Percentiles rank a stretch among this genome's conserved stretches.
Conservation (phyloP, 352 stramenopile genomes). For the Salisapilia sapeloensis region DNA sequence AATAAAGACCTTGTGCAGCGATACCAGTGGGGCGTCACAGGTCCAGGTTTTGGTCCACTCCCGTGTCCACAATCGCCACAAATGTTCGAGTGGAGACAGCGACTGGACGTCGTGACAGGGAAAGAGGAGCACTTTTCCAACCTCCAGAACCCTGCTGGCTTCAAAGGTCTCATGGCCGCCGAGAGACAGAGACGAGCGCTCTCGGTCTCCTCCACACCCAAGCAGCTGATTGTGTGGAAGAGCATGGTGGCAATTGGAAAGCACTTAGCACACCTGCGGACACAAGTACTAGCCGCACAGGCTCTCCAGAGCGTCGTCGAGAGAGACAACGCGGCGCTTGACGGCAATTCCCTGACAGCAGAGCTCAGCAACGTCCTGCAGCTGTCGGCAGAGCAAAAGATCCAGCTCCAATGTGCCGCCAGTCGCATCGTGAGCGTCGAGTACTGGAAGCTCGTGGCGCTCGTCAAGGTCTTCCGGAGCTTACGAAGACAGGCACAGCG, state of each 20-base stretch:
- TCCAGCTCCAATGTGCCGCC: conserved; percentile 44
- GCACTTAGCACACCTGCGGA: conserved; percentile 31
- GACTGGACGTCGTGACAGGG: conserved; percentile 49
- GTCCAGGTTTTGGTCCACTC: conserved; percentile 16
- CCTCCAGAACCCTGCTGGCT: conserved; percentile 50
- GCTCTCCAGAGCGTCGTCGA: conserved; percentile 18
- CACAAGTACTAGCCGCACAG: conserved; percentile 42
- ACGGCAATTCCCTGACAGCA: conserved; percentile 12
- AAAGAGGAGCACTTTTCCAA: conserved; percentile 37
- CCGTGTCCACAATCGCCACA: conserved; percentile 28
- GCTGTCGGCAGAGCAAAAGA: conserved; percentile 31
- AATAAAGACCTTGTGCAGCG: conserved; percentile 53
- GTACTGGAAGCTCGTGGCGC: conserved; percentile 34
- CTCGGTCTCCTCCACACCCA: conserved; percentile 19
- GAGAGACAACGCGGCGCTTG: conserved; percentile 6
- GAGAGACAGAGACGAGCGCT: conserved; percentile 54
- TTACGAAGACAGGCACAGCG: conserved; percentile 45
- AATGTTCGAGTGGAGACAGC: conserved; percentile 42
- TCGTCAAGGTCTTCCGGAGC: conserved; percentile 71
- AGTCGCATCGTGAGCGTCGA: conserved; percentile 44
- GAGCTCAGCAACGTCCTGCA: conserved; percentile 31
- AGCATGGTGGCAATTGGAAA: conserved; percentile 38
- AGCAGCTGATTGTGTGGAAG: conserved; percentile 32
- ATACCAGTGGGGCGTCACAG: conserved; percentile 57
- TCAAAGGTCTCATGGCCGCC: conserved; percentile 47